Conservation (phyloP, 2,329 filamentous ascomycete species). For the Xylaria sp. region DNA sequence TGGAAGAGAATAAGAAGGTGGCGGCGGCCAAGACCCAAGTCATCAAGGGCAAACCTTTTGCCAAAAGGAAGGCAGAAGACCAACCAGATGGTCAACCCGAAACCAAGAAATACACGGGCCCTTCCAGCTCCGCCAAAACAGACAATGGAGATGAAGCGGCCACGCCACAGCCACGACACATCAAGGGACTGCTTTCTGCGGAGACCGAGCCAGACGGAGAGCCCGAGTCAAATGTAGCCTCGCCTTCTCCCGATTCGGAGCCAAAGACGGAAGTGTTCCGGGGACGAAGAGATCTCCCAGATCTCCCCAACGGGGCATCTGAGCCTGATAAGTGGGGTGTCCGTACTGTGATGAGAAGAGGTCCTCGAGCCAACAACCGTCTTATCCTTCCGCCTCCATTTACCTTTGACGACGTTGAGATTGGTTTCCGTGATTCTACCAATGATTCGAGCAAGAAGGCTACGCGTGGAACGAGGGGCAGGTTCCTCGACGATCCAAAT, state of each 20-base stretch:
- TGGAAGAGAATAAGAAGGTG: slow-evolving; percentile 51
- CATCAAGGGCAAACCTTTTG: slow-evolving; percentile 47
- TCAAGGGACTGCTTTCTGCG: slow-evolving; percentile 52
- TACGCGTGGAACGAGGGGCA: slow-evolving; percentile 62
- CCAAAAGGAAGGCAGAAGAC: slow-evolving; percentile 63
- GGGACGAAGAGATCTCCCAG: slow-evolving; percentile 45
- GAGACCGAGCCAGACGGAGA: slow-evolving; percentile 48
- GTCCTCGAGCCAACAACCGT: slow-evolving; percentile 59
- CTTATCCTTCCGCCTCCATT: slow-evolving; percentile 63
- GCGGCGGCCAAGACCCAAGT: slow-evolving; percentile 45
- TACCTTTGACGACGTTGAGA: slow-evolving; percentile 63
- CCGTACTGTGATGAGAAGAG: slow-evolving; percentile 57
- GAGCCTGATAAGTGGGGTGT: slow-evolving; percentile 64
- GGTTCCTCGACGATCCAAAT: slow-evolving; percentile 64
- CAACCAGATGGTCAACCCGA: slow-evolving; percentile 61
- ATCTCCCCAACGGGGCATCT: slow-evolving; percentile 53
- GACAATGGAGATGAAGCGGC: slow-evolving; percentile 47
- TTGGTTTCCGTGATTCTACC: slow-evolving; percentile 68
- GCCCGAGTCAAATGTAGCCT: slow-evolving; percentile 48
- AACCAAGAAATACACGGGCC: slow-evolving; percentile 58
- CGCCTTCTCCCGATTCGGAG: slow-evolving; percentile 43
- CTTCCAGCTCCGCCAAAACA: slow-evolving; percentile 41
- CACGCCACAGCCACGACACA: slow-evolving; percentile 53
- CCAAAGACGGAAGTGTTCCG: slow-evolving; percentile 39
- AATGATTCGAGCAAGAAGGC: slow-evolving; percentile 65